A percentile compares a stretch with the other conserved stretches of the same genome.
Evolutionary conservation across 371 early-diverging fungal genomes (phyloP).

Genomic region (Apophysomyces trapeziformis): DNA sequence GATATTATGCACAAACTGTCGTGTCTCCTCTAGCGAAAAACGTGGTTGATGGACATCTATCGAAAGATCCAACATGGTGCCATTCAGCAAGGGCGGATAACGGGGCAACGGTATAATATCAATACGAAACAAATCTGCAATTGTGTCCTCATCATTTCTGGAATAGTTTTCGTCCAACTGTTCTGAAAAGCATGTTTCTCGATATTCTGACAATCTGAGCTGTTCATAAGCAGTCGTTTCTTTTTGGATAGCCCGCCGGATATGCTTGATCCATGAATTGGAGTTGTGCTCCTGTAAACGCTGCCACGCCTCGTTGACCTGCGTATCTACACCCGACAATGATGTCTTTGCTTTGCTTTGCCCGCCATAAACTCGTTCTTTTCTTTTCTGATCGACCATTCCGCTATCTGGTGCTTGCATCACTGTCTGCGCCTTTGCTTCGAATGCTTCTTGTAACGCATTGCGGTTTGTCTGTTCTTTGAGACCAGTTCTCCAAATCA

Average conservation of each 20-base stretch:
- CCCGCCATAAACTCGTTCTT: slow-evolving; percentile 16
- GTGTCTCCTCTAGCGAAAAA: slow-evolving; percentile 53
- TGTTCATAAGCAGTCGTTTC: slow-evolving; percentile 29
- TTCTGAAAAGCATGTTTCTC: slow-evolving; percentile 16
- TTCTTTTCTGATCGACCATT: slow-evolving; percentile 22
- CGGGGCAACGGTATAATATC: slow-evolving; percentile 26
- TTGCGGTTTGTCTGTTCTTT: slow-evolving; percentile 55
- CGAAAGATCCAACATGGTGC: slow-evolving; percentile 33
- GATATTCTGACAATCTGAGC: slow-evolving; percentile 21
- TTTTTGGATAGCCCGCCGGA: slow-evolving; percentile 29
- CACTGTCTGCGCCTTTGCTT: slow-evolving; percentile 54
- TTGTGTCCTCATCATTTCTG: slow-evolving; percentile 14
- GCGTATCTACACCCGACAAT: slow-evolving; percentile 22
- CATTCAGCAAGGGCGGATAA: slow-evolving; percentile 51
- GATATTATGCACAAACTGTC: slow-evolving; percentile 62
- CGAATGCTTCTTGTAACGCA: slow-evolving; percentile 62
- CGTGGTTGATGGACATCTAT: slow-evolving; percentile 43
- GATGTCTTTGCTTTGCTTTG: slow-evolving; percentile 12
- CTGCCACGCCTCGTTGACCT: slow-evolving; percentile 60
- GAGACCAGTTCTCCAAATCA: slow-evolving; percentile 56
- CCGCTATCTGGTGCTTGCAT: slow-evolving; percentile 20
- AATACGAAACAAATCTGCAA: slow-evolving; percentile 31
- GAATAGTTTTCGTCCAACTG: slow-evolving; percentile 22
- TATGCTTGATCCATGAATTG: slow-evolving; percentile 54
- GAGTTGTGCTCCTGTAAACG: slow-evolving; percentile 63